These are phyloP conservation scores for Hymenoscyphus occultus DNA, from an alignment of 2,329 filamentous ascomycete species.

Conservation along the genomic window DNA sequence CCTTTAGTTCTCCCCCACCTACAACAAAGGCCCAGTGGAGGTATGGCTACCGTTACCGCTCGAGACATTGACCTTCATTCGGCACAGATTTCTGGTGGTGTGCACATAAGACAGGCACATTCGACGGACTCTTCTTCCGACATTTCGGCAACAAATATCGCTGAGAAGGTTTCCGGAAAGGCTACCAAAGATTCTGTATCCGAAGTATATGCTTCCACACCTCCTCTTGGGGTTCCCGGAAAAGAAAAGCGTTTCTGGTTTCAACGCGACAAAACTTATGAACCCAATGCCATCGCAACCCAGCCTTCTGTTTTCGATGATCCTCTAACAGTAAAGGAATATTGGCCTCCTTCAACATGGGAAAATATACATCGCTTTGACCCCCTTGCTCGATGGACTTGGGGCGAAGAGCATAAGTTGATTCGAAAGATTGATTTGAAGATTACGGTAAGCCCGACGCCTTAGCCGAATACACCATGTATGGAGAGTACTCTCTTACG, in stretches of 20 bases:
- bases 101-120: neutral
- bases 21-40: neutral
- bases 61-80: neutral
- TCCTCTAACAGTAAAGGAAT: slow-evolving; percentile 27
- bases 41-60: neutral
- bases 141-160: neutral
- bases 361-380: slow-evolving; percentile 32
- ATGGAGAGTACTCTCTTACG: slow-evolving; percentile 5
- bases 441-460: slow-evolving; percentile 33
- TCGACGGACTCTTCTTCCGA: neutral
- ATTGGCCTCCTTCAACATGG: slow-evolving; percentile 27
- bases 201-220: neutral
- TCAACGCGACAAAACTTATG: slow-evolving; percentile 25
- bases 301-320: slow-evolving; percentile 31
- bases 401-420: slow-evolving; percentile 30
- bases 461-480: neutral
- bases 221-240: slow-evolving; percentile 22
- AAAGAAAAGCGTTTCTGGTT: slow-evolving; percentile 28
- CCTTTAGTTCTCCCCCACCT: too few relatives aligned
- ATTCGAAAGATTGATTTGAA: slow-evolving; percentile 31
- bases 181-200: neutral
- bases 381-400: slow-evolving; percentile 30
- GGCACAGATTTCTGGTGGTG: neutral
- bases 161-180: neutral
- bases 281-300: slow-evolving; percentile 30